Conservation (phyloP, 805 yeast species). For the Helenozyma rhizophorensis region DNA sequence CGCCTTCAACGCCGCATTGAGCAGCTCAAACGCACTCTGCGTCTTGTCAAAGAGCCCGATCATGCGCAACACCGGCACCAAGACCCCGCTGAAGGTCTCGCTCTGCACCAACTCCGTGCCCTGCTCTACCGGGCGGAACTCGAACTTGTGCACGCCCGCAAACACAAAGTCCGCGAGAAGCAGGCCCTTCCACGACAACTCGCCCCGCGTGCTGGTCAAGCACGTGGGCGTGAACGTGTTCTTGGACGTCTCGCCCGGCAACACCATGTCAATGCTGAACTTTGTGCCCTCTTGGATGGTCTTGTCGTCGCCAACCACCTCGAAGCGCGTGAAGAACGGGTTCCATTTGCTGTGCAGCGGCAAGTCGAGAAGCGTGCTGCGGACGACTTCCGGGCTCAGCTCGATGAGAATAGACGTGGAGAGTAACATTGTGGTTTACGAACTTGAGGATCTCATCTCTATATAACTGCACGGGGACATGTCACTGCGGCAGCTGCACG, state of each 20-base stretch:
- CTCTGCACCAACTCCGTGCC: background rate
- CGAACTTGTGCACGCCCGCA: background rate
- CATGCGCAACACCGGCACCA: background rate
- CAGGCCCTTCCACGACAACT: background rate
- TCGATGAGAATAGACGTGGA: background rate
- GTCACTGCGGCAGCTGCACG: no score
- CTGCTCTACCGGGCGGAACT: background rate
- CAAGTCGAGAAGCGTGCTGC: background rate
- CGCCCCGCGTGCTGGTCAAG: background rate
- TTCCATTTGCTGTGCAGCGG: background rate
- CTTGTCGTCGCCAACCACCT: background rate
- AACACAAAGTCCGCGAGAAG: background rate
- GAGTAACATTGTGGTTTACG: no score
- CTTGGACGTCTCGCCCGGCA: background rate
- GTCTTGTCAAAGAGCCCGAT: background rate
- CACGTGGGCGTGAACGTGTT: background rate
- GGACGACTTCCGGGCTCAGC: background rate
- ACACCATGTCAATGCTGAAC: background rate
- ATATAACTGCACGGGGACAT: no score
- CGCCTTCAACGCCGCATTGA: conserved; percentile 1
- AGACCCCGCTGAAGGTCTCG: background rate
- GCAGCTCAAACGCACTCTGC: background rate
- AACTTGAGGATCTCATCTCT: no score
- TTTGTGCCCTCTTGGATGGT: background rate
- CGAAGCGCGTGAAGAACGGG: background rate